Evolutionary conservation across 352 stramenopile species (phyloP), one percentile per base, ranked within the genome.

Genomic region (Globisporangium echinulatum): DNA sequence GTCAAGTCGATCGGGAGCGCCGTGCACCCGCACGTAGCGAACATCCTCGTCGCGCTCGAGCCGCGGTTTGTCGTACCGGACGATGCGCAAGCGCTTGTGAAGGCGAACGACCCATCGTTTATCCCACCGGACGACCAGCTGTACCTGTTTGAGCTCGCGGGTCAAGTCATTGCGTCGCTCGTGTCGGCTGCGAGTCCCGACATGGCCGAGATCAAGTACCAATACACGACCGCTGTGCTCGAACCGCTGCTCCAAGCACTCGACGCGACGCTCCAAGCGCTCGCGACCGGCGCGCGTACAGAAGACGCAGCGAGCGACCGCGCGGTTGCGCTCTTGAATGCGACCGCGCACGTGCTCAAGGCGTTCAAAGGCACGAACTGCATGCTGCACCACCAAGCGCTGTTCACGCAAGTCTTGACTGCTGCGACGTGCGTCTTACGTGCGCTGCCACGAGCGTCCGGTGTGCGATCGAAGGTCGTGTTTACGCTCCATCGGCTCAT

Each of bases 91-190:
- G 67, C 71, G 5, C 50, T 76, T 8, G 64, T 53, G 6, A 73
- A 67, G 13, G 58, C 76, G 53, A 71, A 75, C 37, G 75, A 79
- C 40, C 69, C 77, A 40, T 80, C 68, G 4, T 81, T 81, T 38
- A 71, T 92, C 53, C 71, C 78, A 0, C 78, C 82, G 49, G 82
- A 91, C 38, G 85, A 94, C 56, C 84, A 91, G 58, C 56, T 94
- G 43, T 94, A 94, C 61, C 69, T 96, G 13, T 96, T 94, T 59
- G 85, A 96, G 63, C 71, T 94, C 1, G 78, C 85, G 5, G 86
- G 87, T 5, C 81, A 94, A 47, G 77, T 96, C 37, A 90, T 96
- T 43, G 78, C 83, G 46, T 84, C 77, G 42, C 70, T 92, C 9
- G 65, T 71, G 7, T 51, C 58, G 7, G 62, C 57, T 17, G 59